These are phyloP conservation scores for Podospora bellae-mahoneyi DNA, from an alignment of 495 filamentous ascomycete species.

Conservation along the genomic window DNA sequence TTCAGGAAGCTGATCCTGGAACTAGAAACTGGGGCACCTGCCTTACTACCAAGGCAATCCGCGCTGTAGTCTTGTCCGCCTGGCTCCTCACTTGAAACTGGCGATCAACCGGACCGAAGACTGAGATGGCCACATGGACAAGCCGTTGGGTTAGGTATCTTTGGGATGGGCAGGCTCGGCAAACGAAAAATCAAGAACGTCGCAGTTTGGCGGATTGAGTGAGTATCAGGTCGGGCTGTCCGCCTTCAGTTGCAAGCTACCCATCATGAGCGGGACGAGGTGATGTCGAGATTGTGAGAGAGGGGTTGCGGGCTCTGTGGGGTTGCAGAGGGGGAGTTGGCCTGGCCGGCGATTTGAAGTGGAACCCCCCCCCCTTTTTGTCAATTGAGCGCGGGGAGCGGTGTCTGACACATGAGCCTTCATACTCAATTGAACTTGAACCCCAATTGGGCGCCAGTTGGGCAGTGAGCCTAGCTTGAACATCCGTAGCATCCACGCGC, in stretches of 20 bases:
- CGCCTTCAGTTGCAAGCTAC: background rate
- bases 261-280: background rate
- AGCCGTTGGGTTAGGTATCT: background rate
- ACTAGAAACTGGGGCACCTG: background rate
- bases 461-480: constrained; percentile 23
- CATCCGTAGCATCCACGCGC: background rate
- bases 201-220: background rate
- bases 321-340: background rate
- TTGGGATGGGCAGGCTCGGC: background rate
- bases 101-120: background rate
- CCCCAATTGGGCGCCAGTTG: constrained; percentile 33
- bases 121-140: too few relatives aligned
- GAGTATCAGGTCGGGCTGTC: background rate
- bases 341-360: constrained; percentile 1
- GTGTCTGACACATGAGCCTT: constrained; percentile 1
- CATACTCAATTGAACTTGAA: constrained; percentile 30
- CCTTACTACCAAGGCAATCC: background rate
- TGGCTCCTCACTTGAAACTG: background rate
- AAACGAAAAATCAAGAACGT: background rate
- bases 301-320: constrained; percentile 1
- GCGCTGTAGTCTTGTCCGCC: too few relatives aligned
- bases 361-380: constrained; percentile 8
- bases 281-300: background rate
- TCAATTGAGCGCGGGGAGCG: constrained; percentile 6
- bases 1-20: background rate